Percentiles rank a stretch among this genome's conserved stretches.
Evolutionary conservation across 495 filamentous ascomycete species (phyloP).

Genomic region (Tuber indicum): DNA sequence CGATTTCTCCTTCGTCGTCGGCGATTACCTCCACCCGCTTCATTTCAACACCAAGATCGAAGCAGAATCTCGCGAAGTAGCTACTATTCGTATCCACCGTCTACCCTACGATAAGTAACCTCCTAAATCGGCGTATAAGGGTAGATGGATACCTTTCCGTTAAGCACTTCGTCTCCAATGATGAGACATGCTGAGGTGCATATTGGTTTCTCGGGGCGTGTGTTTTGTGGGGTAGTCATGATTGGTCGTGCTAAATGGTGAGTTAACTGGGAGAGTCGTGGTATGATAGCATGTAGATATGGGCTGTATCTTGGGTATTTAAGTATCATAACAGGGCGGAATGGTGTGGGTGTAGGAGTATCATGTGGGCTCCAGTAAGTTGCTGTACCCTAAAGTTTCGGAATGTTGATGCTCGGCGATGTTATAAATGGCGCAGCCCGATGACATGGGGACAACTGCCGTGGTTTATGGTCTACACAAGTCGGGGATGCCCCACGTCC

Average conservation of each 20-base stretch:
- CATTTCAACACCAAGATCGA: constrained; percentile 75
- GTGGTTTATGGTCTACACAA: not conserved
- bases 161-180: constrained; percentile 93
- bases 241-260: constrained; percentile 63
- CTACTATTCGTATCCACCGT: constrained; percentile 89
- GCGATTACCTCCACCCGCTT: constrained; percentile 87
- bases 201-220: constrained; percentile 24
- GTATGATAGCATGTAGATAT: constrained; percentile 60
- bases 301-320: not conserved
- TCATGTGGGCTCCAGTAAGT: not conserved
- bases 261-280: constrained; percentile 63
- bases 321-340: not conserved
- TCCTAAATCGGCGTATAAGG: constrained; percentile 17
- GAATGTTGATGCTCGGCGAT: not conserved
- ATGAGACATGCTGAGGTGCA: constrained; percentile 90
- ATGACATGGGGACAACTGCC: not conserved
- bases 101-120: constrained; percentile 47
- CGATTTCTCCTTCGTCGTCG: constrained; percentile 83
- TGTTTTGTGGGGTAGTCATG: constrained; percentile 41
- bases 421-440: not conserved
- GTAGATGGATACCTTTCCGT: constrained; percentile 68
- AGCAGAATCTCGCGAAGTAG: constrained; percentile 89
- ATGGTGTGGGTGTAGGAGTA: not conserved
- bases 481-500: not conserved
- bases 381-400: not conserved